Evolutionary conservation across 1,284 basidiomycete species (phyloP).

Genomic region (Rhodotorula sp.): DNA sequence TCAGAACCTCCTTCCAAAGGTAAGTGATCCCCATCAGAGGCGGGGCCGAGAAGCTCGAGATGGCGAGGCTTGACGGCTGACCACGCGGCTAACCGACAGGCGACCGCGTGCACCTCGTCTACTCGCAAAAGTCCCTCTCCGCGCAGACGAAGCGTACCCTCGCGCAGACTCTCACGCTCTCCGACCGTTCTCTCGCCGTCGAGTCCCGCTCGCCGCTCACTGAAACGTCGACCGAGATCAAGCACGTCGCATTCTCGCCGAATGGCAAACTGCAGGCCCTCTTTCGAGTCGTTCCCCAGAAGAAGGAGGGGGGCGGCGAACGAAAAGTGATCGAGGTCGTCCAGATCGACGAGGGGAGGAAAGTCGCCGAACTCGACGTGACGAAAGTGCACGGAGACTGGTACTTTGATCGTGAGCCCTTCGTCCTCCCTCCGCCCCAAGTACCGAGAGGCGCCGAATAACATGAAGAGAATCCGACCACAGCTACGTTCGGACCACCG

Average conservation of each 20-base stretch:
- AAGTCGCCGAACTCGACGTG: conserved; percentile 57
- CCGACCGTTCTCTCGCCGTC: neutral
- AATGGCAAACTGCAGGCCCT: conserved; percentile 16
- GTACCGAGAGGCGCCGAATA: conserved; percentile 50
- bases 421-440: neutral
- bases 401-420: conserved; percentile 61
- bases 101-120: conserved; percentile 12
- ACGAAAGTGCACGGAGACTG: conserved; percentile 61
- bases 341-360: conserved; percentile 52
- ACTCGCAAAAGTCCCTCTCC: conserved; percentile 25
- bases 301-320: conserved; percentile 33
- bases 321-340: conserved; percentile 65
- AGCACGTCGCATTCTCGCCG: conserved; percentile 18
- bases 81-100: neutral
- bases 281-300: conserved; percentile 19
- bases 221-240: conserved; percentile 12
- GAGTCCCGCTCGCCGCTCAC: neutral
- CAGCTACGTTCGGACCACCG: conserved; percentile 37
- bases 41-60: too few species aligned
- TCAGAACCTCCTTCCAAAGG: neutral
- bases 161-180: conserved; percentile 1
- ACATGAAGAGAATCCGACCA: conserved; percentile 43
- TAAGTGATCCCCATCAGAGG: neutral
- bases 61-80: too few species aligned
- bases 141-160: conserved; percentile 18